Evolutionary conservation across 345 rosid species (phyloP).

Genomic region (Citrus australasica): DNA sequence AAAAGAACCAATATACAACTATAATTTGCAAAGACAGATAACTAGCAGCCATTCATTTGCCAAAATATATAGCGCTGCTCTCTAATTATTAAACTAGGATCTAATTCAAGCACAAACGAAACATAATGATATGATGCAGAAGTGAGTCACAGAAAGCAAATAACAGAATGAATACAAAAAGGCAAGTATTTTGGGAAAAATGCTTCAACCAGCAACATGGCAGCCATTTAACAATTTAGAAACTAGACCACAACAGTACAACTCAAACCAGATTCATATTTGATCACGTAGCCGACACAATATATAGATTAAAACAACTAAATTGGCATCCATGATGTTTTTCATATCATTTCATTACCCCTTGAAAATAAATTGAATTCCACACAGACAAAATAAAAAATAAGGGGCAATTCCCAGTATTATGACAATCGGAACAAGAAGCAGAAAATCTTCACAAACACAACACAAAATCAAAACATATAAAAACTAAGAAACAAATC

Average conservation of each 20-base stretch:
- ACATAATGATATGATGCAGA: not conserved
- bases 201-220: not conserved
- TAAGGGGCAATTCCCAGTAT: not conserved
- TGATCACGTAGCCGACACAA: no score
- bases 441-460: no score
- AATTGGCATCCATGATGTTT: no score
- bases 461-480: no score
- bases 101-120: not conserved
- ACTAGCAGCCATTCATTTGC: not conserved
- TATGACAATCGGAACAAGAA: no score
- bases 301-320: no score
- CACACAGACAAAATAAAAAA: not conserved
- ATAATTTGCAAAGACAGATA: not conserved
- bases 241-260: no score
- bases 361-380: no score
- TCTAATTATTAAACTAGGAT: not conserved
- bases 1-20: not conserved
- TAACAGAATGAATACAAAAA: not conserved
- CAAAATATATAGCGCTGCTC: not conserved
- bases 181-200: not conserved
- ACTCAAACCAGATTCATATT: no score
- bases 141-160: not conserved
- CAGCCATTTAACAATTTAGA: no score
- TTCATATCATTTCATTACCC: no score
- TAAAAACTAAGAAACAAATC: no score